Conservation (phyloP, 352 stramenopile genomes). For the Globisporangium carolinianum region DNA sequence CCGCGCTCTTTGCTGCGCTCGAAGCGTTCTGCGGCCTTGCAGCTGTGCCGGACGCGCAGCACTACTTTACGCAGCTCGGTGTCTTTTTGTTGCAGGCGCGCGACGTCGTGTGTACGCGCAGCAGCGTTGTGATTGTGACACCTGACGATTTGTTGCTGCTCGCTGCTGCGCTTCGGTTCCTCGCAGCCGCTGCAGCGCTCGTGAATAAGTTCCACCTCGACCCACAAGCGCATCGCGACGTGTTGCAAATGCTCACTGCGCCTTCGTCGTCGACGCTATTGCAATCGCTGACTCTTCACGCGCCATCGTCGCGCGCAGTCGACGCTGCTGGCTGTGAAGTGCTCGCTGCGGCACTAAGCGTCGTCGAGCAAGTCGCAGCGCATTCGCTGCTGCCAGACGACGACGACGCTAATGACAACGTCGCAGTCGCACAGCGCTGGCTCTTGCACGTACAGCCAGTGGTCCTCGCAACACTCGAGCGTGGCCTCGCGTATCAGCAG, state of each 20-base stretch:
- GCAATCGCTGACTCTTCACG: background rate
- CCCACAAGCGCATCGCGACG: conserved; percentile 18
- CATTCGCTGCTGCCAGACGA: conserved; percentile 35
- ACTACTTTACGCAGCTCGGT: conserved; percentile 52
- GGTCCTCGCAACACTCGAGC: background rate
- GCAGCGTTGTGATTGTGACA: background rate
- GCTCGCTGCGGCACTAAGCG: conserved; percentile 23
- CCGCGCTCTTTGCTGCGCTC: conserved; percentile 39
- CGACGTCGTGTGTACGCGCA: conserved; percentile 12
- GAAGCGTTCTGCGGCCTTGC: conserved; percentile 41
- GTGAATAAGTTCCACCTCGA: conserved; percentile 50
- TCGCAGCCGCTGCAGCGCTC: conserved; percentile 25
- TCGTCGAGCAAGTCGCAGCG: conserved; percentile 21
- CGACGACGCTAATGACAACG: conserved; percentile 37
- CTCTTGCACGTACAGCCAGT: background rate
- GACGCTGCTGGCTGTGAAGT: conserved; percentile 12
- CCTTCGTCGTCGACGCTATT: conserved; percentile 2
- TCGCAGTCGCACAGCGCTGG: too few species aligned
- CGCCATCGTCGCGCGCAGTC: too few species aligned
- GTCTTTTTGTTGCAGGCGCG: conserved; percentile 44
- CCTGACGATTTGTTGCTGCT: conserved; percentile 13
- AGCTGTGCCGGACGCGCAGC: conserved; percentile 42
- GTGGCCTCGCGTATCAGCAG: too few species aligned
- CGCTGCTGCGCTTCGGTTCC: conserved; percentile 38
- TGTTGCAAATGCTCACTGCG: conserved; percentile 24